These are phyloP conservation scores for Auriscalpium orientale DNA, from an alignment of 768 basidiomycete species.

Conservation along the genomic window DNA sequence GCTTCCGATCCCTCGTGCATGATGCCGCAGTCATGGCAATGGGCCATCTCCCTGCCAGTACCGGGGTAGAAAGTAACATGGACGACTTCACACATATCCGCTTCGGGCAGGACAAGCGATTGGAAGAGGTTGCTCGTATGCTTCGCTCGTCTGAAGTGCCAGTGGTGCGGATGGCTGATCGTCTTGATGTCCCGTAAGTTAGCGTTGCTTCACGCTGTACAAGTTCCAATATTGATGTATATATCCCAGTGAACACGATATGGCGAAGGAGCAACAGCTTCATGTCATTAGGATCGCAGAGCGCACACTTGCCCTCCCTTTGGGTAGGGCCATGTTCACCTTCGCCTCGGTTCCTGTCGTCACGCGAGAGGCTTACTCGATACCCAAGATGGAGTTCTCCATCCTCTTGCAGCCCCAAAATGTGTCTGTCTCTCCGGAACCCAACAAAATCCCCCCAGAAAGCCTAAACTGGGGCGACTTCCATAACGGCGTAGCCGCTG, in stretches of 20 bases:
- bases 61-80: slow-evolving; percentile 66
- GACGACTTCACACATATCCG: slow-evolving; percentile 76
- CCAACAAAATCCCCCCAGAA: slow-evolving; percentile 67
- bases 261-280: slow-evolving; percentile 76
- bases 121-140: slow-evolving; percentile 90
- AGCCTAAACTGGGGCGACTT: slow-evolving; percentile 91
- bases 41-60: slow-evolving; percentile 50
- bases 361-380: slow-evolving; percentile 68
- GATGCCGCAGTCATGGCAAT: slow-evolving; percentile 28
- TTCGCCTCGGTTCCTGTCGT: slow-evolving; percentile 76
- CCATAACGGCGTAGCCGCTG: slow-evolving; percentile 94
- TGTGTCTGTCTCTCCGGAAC: slow-evolving; percentile 52
- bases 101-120: slow-evolving; percentile 81
- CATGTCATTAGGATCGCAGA: slow-evolving; percentile 77
- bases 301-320: slow-evolving; percentile 82
- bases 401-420: slow-evolving; percentile 72
- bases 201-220: not conserved
- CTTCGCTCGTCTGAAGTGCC: slow-evolving; percentile 72
- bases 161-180: slow-evolving; percentile 55
- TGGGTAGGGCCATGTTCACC: slow-evolving; percentile 88
- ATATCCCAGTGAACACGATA: slow-evolving; percentile 69
- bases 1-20: slow-evolving; percentile 5
- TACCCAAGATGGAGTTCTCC: slow-evolving; percentile 73
- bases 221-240: not conserved
- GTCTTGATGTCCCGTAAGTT: slow-evolving; percentile 63